Base-by-base conservation (phyloP, 2,329 filamentous ascomycete species). In the Amauroascus niger region DNA sequence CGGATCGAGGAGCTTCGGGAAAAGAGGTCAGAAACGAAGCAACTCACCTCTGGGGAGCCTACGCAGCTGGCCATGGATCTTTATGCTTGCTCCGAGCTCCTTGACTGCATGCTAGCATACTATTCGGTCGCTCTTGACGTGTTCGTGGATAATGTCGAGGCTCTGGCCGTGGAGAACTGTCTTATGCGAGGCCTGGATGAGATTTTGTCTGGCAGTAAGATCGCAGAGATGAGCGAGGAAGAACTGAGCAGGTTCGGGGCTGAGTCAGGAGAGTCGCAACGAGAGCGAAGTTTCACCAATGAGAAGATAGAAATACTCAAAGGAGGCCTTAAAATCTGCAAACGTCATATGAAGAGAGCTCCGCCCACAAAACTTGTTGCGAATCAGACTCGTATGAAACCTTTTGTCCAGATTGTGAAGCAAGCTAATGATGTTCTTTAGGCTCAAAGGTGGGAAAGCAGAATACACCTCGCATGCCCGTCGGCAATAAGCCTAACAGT, bases 31-130 rank as follows among this genome's bases (percentile, higher is more conserved):
- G 13, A 41, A 32, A 28, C 16, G 18, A 13, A 5, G 20, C 32
- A 52, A 40, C 32, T 35, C 3, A 39, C 33, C n/a, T n/a, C n/a
- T n/a, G n/a, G n/a, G 11, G 24, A n/a, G n/a, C 18, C 26, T 37
- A 26, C 45, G 20, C 24, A 37, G 11, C 47, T 53, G 1, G 61
- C 69, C 52, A 66, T 68, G 64, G 61, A 67, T 49, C 52, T 44
- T 2, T 62, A 62, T 40, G 68, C 68, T 1, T 67, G 65, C 33
- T 68, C 64, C 0, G 61, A 68, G 41, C 65, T 65, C 3, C 49
- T 64, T 2, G 64, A 70, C 51, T 64, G 64, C 51, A 67, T 71
- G 64, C 54, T 69, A 55, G 69, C 71, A 1, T 73, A 71, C 57
- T 73, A 73, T 58, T 66, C 71, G 64, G 69, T 70, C 41, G 39